Base-by-base conservation (phyloP, 371 early-diverging fungal species). In the Vairimorpha apis region DNA sequence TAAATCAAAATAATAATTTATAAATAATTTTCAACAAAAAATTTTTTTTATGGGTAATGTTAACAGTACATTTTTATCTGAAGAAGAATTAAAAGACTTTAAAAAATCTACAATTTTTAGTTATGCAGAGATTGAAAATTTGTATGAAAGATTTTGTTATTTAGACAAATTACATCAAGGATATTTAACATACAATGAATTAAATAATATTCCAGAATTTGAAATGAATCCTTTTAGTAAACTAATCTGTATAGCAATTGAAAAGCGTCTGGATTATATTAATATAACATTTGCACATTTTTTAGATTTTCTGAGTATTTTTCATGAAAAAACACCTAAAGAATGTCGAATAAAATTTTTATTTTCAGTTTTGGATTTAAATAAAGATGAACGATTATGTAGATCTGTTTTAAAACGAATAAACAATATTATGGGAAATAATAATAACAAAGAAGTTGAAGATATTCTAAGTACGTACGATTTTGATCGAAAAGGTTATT, bases 151-250 rank as follows among this genome's bases (percentile, higher is more conserved):
- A 37, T 81, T 81, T 62, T 67, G 44, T 21, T 69, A 62, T 60
- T 32, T 81, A 33, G 78, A 81, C 41, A 77, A 37, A 43, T 29
- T 33, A 12, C 47, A 60, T n/a, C 35, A 41, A 25, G 78, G 78
- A 23, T 73, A 67, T 64, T 29, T 81, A 8, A 71, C 78, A 18
- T 81, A 59, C 53, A 66, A 70, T 3, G 81, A 81, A 13, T 41
- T 81, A 16, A 72, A 77, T 47, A 72, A 65, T 43, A 69, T 81
- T 4, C 81, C 81, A 23, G 81, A 81, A 60, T 78, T 81, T 63
- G 64, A 69, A 13, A 65, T 70, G 0, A 81, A 81, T 59, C 81
- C 81, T n/a, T 65, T 81, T n/a, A 68, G 38, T n/a, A 65, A 49
- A 16, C 60, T 75, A 7, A 69, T 81, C 30, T 41, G 77, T 65